Evolutionary conservation across 129 eudicot species (phyloP), one percentile per base, ranked within the genome.

Genomic region (Escallonia herrerae): DNA sequence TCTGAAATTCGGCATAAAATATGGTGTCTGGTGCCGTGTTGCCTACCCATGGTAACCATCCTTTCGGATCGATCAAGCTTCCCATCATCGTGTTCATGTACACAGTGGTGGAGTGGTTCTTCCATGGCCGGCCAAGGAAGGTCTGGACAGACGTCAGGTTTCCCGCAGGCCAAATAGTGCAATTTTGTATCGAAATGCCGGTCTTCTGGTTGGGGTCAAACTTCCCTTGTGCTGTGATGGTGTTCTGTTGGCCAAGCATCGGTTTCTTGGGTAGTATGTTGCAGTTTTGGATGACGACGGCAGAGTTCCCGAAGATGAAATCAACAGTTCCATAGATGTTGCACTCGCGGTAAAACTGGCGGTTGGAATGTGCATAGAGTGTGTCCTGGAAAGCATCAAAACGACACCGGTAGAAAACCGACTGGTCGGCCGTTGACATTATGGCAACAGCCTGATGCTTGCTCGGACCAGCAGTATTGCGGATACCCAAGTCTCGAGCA

Each of bases 311-410:
- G 6, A 84, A 84, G 3, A 81, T 75, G 68, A 81, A 84, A 42
- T 84, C 90, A 0, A 84, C 82, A 1, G 90, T 84, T 0, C 86
- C 90, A 5, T 77, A 78, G 33, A 84, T 68, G 73, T 75, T 64
- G 73, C 90, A 84, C 61, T 84, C 90, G n/a, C 74, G 66, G 61
- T 84, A 84, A 63, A 84, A 84, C 15, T 84, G 86, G 48, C 86
- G 82, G 70, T 77, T 77, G n/a, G 90, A 70, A 48, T 84, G 90
- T 1, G 76, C 71, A 41, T 85, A 81, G 1, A 85, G 80, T 1
- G 81, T 72, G 79, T 81, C 91, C 47, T 85, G 87, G 76, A 67
- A 78, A 14, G 77, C 91, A 6, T 82, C 77, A 10, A 85, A 44
- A 5, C 72, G 68, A 41, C 90, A 84, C 8, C 84, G 71, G 74